Evolutionary conservation across 768 basidiomycete species (phyloP), one percentile per base, ranked within the genome.

Genomic region (Lentinula sp.): DNA sequence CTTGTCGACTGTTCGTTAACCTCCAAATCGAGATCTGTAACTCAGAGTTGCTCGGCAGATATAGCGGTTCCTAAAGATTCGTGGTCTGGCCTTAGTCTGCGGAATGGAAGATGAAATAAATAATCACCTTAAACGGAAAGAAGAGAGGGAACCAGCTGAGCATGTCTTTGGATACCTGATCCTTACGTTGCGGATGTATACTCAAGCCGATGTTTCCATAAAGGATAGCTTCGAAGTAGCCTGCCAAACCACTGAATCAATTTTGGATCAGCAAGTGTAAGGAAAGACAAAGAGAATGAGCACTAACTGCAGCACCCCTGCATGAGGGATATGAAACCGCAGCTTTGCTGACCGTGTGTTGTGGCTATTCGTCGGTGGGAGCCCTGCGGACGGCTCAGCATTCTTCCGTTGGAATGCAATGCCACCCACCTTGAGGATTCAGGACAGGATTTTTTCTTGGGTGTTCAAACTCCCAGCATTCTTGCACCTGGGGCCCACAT

Each of bases 131-230:
- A 70, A 98, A 85, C 2, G 97, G 97, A 74, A 99, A 96, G 76
- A 93, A 97, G 18, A 98, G 74, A 0, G 97, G 97, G 76, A 99
- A 99, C 97, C 97, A 99, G 70, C 95, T 98, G 67, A 98, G 79
- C 97, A 99, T 99, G 66, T 98, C 89, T 67, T 92, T 95, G 7
- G 93, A 95, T 58, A 95, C 80, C 50, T 84, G 79, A 32, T 93
- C 89, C 70, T 90, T 93, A 52, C 88, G 85, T 57, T 91, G 84
- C 0, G 97, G 97, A 70, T 98, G 96, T 45, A 97, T 98, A 68
- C 93, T 97, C 28, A 98, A 76, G 0, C 94, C 93, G 20, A 98
- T 79, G 63, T 88, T 87, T n/a, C 84, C 85, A 68, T 99, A 99
- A 4, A 99, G 76, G 9, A 91, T 85, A 0, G 96, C 93, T 74